These are phyloP conservation scores for Cicer pinnatifidum DNA, from an alignment of 306 rosid species.

Conservation along the genomic window DNA sequence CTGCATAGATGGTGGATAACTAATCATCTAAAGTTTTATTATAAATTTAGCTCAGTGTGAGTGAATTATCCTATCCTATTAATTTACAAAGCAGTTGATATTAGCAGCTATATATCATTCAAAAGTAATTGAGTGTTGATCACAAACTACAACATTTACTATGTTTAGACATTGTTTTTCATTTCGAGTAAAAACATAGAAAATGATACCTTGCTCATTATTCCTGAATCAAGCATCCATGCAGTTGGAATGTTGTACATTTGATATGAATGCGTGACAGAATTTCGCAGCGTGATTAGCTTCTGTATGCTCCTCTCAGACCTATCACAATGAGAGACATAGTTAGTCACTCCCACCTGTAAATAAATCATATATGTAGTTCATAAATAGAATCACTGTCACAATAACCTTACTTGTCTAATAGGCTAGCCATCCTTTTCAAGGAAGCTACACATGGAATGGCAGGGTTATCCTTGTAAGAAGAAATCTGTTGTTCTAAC, in stretches of 20 bases:
- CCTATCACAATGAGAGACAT: conserved; percentile 53
- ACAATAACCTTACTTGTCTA: conserved; percentile 72
- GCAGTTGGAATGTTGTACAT: conserved; percentile 71
- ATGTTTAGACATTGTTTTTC: conserved; percentile 1
- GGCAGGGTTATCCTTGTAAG: conserved; percentile 68
- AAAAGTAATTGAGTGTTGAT: not conserved
- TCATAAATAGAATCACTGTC: conserved; percentile 21
- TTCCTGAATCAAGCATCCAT: conserved; percentile 97
- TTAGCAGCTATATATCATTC: not conserved
- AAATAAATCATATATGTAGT: conserved; percentile 23
- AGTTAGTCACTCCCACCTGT: conserved; percentile 29
- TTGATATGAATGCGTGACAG: conserved; percentile 66
- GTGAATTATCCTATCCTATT: too few species aligned
- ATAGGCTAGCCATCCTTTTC: conserved; percentile 80
- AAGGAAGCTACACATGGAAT: conserved; percentile 79
- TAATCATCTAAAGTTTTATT: conserved; percentile 38
- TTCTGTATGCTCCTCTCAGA: conserved; percentile 78
- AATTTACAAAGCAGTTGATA: not conserved
- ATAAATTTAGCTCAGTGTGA: conserved; percentile 11
- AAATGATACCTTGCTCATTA: conserved; percentile 63
- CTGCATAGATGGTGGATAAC: conserved; percentile 50
- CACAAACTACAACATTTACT: conserved; percentile 12
- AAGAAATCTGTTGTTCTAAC: conserved; percentile 73
- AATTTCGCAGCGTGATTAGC: conserved; percentile 64
- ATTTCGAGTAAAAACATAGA: conserved; percentile 17